These are phyloP conservation scores for Talinum fruticosum DNA, from an alignment of 148 eudicot species.

Conservation along the genomic window DNA sequence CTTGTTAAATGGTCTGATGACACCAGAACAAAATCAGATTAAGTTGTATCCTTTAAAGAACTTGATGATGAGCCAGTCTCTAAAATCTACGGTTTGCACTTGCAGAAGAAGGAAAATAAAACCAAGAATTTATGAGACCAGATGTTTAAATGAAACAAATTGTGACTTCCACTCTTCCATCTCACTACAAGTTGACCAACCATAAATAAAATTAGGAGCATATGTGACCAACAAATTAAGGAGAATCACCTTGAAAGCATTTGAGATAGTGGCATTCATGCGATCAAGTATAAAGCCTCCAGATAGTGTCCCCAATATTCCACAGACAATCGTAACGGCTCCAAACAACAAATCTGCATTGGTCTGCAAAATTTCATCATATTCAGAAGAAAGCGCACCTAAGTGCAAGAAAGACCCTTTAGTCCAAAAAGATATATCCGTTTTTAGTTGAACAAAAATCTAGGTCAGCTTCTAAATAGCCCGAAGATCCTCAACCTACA, in stretches of 20 bases:
- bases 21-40: not conserved
- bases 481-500: not conserved
- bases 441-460: not conserved
- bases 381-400: not conserved
- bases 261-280: constrained; percentile 62
- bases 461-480: not conserved
- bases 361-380: constrained; percentile 33
- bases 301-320: constrained; percentile 69
- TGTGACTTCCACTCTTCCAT: not conserved
- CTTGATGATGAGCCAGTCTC: no score
- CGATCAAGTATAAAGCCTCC: constrained; percentile 76
- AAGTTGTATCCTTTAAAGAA: not conserved
- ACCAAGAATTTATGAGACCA: not conserved
- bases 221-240: not conserved
- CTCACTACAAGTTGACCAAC: not conserved
- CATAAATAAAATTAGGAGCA: not conserved
- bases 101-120: not conserved
- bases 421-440: not conserved
- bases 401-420: not conserved
- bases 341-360: constrained; percentile 82
- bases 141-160: not conserved
- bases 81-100: not conserved
- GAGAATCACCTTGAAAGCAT: constrained; percentile 74
- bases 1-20: not conserved
- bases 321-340: constrained; percentile 68